Evolutionary conservation across 768 basidiomycete genomes (phyloP).

Genomic region (Termitomyces sp.): DNA sequence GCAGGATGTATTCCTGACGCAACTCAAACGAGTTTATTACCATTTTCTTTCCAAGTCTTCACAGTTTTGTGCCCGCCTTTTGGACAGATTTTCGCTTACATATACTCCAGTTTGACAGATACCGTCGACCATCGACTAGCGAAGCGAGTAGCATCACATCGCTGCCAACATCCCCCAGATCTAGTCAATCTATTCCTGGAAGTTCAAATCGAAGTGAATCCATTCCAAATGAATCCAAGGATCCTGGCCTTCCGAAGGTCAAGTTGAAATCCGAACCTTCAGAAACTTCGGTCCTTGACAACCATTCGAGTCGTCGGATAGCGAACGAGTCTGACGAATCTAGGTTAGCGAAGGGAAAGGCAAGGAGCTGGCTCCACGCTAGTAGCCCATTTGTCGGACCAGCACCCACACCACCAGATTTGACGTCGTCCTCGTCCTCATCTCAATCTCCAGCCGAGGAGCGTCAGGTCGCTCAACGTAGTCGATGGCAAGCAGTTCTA

Average conservation of each 20-base stretch:
- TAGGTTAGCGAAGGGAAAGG: constrained; percentile 21
- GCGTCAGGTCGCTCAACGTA: constrained; percentile 66
- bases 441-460: constrained; percentile 26
- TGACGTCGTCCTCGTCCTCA: constrained; percentile 27
- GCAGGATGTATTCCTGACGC: not conserved
- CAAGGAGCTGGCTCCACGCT: constrained; percentile 38
- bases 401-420: constrained; percentile 30
- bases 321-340: constrained; percentile 12
- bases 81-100: not conserved
- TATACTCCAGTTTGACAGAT: constrained; percentile 43
- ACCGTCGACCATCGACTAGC: constrained; percentile 39
- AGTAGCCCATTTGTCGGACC: constrained; percentile 35
- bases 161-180: constrained; percentile 12
- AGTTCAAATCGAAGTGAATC: constrained; percentile 9
- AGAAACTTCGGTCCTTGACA: constrained; percentile 20
- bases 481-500: constrained; percentile 82
- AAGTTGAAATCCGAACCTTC: constrained; percentile 22
- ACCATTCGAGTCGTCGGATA: constrained; percentile 6
- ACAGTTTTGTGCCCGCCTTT: too few species aligned
- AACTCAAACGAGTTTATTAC: not conserved
- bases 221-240: constrained; percentile 7
- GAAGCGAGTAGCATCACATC: constrained; percentile 21
- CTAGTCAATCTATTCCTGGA: constrained; percentile 13
- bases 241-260: constrained; percentile 24
- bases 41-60: not conserved